A percentile compares a stretch with the other conserved stretches of the same genome.
Conservation (phyloP, 108 stramenopile genomes). For the Parietichytrium sp. region DNA sequence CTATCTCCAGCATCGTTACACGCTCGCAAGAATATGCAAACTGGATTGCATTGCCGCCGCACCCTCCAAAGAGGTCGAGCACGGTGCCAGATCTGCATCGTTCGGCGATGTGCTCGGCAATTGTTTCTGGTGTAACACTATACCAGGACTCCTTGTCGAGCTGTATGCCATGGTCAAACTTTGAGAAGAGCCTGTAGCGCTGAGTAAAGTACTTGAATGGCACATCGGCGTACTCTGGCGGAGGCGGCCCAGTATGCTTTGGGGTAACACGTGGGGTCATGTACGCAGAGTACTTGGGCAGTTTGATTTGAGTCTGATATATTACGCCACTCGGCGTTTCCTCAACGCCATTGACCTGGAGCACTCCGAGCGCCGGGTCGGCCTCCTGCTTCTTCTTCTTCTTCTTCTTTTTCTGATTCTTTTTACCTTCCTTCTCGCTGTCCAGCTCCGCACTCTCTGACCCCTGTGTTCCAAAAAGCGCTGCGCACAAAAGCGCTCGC, state of each 20-base stretch:
- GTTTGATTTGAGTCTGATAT: not conserved
- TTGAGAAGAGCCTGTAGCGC: conserved; percentile 81
- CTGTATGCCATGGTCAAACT: conserved; percentile 80
- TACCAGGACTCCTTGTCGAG: conserved; percentile 94
- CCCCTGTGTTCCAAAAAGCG: too few relatives aligned
- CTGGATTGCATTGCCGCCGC: conserved; percentile 85
- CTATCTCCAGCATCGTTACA: conserved; percentile 82
- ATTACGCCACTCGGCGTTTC: too few relatives aligned
- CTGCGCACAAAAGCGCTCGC: too few relatives aligned
- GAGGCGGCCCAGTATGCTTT: conserved; percentile 41
- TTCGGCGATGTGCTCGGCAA: conserved; percentile 81
- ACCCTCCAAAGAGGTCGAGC: conserved; percentile 87
- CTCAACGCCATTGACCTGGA: too few relatives aligned
- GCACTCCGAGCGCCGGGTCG: too few relatives aligned
- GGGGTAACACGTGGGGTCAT: not conserved
- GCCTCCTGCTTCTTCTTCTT: too few relatives aligned
- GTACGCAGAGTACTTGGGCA: not conserved
- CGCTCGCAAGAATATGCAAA: conserved; percentile 72
- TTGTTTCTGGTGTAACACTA: conserved; percentile 89
- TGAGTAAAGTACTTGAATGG: conserved; percentile 93
- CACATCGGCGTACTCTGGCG: conserved; percentile 70
- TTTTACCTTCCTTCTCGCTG: too few relatives aligned
- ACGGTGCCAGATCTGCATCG: conserved; percentile 56
- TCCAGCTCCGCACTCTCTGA: too few relatives aligned
- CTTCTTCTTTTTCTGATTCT: too few relatives aligned